Percentiles rank a stretch among this genome's conserved stretches.
phyloP scores from a whole-genome alignment of 495 filamentous ascomycete genomes.

The Annulohypoxylon maeteangense region DNA sequence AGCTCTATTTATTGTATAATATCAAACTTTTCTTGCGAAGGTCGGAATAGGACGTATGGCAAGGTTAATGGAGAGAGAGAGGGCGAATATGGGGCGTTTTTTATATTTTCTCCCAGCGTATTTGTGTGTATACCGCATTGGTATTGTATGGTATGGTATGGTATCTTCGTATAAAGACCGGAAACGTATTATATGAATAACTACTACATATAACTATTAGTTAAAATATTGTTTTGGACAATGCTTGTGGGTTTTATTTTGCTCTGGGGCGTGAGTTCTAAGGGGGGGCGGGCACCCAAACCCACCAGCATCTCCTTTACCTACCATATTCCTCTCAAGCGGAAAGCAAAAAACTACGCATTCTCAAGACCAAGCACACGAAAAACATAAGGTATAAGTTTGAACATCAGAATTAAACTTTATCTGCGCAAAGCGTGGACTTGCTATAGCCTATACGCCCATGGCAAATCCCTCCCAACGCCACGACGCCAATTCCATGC shows the following conservation, averaged over 20 bases:
- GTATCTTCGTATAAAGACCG: conserved; percentile 2
- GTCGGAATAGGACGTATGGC: neutral
- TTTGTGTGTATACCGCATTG: conserved; percentile 16
- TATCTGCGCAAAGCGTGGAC: conserved; percentile 19
- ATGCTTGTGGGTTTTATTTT: no score
- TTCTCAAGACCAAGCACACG: neutral
- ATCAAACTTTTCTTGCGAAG: neutral
- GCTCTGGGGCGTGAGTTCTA: no score
- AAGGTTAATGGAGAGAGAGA: neutral
- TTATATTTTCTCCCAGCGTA: neutral
- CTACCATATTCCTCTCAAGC: neutral
- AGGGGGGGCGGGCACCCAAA: no score
- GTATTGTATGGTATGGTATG: no score
- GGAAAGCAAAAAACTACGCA: neutral
- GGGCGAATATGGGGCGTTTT: neutral
- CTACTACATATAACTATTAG: neutral
- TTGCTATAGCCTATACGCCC: conserved; percentile 18
- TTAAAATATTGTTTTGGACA: no score
- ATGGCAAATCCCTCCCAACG: conserved; percentile 26
- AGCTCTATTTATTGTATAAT: conserved; percentile 7
- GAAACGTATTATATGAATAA: neutral
- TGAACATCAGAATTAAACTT: conserved; percentile 22
- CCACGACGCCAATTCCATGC: conserved; percentile 39
- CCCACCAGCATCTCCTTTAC: no score
- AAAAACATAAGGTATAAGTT: neutral